Conservation (phyloP, 257 asterid genomes). For the Fraxinus cuspidata region DNA sequence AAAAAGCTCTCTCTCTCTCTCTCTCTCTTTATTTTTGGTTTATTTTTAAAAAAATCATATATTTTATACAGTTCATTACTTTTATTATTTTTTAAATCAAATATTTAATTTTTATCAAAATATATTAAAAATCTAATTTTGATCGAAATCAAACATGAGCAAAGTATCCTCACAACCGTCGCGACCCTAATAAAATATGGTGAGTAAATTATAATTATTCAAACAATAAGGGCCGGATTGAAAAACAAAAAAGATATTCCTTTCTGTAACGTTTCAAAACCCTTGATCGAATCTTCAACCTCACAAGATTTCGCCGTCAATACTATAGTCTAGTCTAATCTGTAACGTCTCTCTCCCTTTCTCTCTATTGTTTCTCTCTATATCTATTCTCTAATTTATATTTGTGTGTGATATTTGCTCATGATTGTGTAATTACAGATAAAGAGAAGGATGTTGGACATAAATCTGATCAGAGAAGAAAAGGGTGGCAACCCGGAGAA, state of each 20-base stretch:
- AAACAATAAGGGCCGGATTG: neutral
- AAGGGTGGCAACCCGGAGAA: slow-evolving; percentile 83
- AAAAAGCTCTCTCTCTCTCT: too few relatives aligned
- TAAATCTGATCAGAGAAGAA: slow-evolving; percentile 80
- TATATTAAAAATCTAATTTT: too few relatives aligned
- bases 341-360: neutral
- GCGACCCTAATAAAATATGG: neutral
- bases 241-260: neutral
- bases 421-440: neutral
- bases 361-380: neutral
- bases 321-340: neutral
- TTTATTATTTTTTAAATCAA: too few relatives aligned
- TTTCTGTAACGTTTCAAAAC: neutral
- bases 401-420: neutral
- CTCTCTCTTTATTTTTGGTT: too few relatives aligned
- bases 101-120: too few relatives aligned
- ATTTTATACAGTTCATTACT: too few relatives aligned
- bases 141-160: too few relatives aligned
- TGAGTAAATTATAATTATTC: neutral
- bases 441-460: slow-evolving; percentile 68
- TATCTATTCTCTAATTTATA: neutral
- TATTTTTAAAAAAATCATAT: too few relatives aligned
- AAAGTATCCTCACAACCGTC: too few relatives aligned
- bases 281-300: neutral
- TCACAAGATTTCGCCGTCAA: neutral